These are phyloP conservation scores for Hymenoscyphus occultus DNA, from an alignment of 2,329 filamentous ascomycete species.

Conservation along the genomic window DNA sequence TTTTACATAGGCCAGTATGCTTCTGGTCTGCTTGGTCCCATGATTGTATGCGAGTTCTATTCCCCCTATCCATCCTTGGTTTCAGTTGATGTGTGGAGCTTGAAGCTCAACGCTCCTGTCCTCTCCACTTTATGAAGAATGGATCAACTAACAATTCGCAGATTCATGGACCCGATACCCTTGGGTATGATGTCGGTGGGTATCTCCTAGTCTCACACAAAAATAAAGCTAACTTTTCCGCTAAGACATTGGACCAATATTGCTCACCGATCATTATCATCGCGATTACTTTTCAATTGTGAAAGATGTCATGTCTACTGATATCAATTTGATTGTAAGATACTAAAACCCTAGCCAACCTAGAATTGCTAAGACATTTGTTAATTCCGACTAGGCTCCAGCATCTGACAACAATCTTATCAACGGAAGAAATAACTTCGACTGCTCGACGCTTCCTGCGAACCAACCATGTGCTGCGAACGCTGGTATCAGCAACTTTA, in stretches of 20 bases:
- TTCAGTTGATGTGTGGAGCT: neutral
- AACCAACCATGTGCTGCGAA: constrained; percentile 17
- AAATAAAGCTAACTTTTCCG: neutral
- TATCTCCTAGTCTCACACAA: neutral
- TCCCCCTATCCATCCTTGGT: neutral
- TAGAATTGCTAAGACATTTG: neutral
- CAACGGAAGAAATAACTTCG: constrained; percentile 27
- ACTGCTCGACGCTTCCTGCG: constrained; percentile 13
- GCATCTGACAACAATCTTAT: constrained; percentile 27
- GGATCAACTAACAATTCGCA: neutral
- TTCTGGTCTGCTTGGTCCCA: constrained; percentile 57
- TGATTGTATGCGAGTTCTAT: constrained; percentile 40
- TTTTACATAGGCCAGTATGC: constrained; percentile 39
- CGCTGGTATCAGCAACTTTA: constrained; percentile 31
- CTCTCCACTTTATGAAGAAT: neutral
- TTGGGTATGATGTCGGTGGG: constrained; percentile 54
- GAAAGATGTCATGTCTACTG: constrained; percentile 37
- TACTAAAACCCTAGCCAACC: neutral
- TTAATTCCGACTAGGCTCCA: constrained; percentile 3
- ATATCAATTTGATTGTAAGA: constrained; percentile 9
- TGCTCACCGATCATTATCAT: constrained; percentile 40
- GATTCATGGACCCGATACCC: constrained; percentile 56
- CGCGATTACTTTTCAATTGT: constrained; percentile 46
- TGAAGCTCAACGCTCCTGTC: neutral
- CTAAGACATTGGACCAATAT: constrained; percentile 51